phyloP scores from a whole-genome alignment of 345 rosid genomes.

The Bruguiera parviflora region DNA sequence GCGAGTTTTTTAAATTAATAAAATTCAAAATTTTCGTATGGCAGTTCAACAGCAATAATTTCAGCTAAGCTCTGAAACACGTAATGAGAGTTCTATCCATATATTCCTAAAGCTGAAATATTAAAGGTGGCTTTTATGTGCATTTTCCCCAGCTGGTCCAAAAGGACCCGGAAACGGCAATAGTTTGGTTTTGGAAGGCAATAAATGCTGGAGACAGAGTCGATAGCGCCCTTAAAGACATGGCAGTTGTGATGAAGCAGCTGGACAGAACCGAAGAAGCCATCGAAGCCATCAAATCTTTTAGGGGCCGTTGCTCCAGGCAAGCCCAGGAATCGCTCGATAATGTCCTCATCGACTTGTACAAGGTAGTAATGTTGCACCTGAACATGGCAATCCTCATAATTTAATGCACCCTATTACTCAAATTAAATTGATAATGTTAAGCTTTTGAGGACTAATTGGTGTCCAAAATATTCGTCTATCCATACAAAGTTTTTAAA shows the following conservation, averaged over 20 bases:
- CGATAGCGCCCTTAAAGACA: constrained; percentile 92
- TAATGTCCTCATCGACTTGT: constrained; percentile 86
- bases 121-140: too few species aligned
- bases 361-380: constrained; percentile 50
- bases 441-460: too few species aligned
- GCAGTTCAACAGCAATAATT: too few species aligned
- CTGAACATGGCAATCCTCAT: not conserved
- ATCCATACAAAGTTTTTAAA: too few species aligned
- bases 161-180: constrained; percentile 79
- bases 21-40: too few species aligned
- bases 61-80: too few species aligned
- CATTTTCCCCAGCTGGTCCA: constrained; percentile 50
- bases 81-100: too few species aligned
- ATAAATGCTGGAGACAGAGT: constrained; percentile 82
- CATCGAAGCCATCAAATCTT: constrained; percentile 88
- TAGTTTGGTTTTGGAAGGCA: constrained; percentile 85
- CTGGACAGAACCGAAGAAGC: constrained; percentile 75
- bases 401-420: too few species aligned
- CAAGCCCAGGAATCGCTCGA: constrained; percentile 87
- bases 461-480: too few species aligned
- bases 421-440: too few species aligned
- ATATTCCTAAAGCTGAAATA: too few species aligned
- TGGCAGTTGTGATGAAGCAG: constrained; percentile 95
- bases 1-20: too few species aligned
- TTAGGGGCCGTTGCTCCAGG: constrained; percentile 70